phyloP scores from a whole-genome alignment of 805 yeast genomes.

The Kodamaea hsintzibuensis region DNA sequence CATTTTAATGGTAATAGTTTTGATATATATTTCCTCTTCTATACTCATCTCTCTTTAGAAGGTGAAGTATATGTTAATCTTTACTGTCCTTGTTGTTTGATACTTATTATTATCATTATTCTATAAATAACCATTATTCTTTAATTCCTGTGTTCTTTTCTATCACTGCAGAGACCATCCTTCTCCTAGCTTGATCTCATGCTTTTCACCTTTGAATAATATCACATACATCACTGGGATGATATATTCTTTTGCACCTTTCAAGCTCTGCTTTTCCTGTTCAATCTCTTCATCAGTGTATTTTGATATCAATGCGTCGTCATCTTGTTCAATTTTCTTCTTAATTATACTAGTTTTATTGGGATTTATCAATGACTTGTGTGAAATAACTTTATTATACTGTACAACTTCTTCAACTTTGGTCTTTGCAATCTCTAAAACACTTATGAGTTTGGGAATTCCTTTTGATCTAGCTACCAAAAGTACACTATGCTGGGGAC shows the following conservation, averaged over 20 bases:
- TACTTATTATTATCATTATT: neutral
- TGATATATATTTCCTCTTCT: too few relatives aligned
- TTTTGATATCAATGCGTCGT: neutral
- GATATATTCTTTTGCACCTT: constrained; percentile 22
- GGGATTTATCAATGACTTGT: constrained; percentile 14
- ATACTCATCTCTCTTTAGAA: too few relatives aligned
- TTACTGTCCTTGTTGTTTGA: too few relatives aligned
- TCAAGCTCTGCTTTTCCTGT: constrained; percentile 14
- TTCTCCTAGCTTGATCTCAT: constrained; percentile 1
- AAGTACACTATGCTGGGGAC: constrained; percentile 12
- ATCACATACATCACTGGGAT: constrained; percentile 21
- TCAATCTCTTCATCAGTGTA: constrained; percentile 13
- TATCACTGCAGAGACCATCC: constrained; percentile 18
- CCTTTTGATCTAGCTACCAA: constrained; percentile 20
- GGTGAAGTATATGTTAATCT: too few relatives aligned
- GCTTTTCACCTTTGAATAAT: constrained; percentile 10
- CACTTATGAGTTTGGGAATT: constrained; percentile 20
- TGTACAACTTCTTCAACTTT: constrained; percentile 13
- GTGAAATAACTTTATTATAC: constrained; percentile 17
- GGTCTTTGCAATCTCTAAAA: constrained; percentile 22
- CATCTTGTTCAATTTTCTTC: neutral
- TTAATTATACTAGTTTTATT: constrained; percentile 1
- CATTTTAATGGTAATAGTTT: too few relatives aligned
- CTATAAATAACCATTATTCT: neutral
- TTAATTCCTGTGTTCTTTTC: neutral